Percentiles rank a stretch among this genome's conserved stretches.
Conservation (phyloP, 1,284 basidiomycete species). For the Moesziomyces parantarcticus region DNA sequence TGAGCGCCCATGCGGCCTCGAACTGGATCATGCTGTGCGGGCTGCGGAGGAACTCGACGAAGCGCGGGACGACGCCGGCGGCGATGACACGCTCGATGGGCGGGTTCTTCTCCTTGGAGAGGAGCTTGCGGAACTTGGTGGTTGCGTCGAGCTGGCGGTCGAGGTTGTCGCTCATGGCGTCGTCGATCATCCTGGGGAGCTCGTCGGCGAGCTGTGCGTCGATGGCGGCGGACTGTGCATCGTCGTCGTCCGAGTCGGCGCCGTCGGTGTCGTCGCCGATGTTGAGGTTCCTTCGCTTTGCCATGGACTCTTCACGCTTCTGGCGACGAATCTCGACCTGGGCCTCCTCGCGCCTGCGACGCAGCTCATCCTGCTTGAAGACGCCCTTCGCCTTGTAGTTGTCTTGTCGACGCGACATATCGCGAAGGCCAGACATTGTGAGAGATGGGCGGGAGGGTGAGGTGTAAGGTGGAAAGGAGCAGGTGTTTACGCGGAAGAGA, state of each 20-base stretch:
- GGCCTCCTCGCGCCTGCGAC: constrained; percentile 65
- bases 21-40: constrained; percentile 98
- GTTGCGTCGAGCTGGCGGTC: constrained; percentile 95
- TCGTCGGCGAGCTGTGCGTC: constrained; percentile 80
- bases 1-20: constrained; percentile 98
- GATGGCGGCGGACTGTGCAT: constrained; percentile 48
- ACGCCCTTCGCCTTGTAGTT: constrained; percentile 66
- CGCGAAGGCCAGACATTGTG: constrained; percentile 59
- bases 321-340: constrained; percentile 67
- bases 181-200: constrained; percentile 81
- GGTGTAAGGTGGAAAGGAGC: too few relatives aligned
- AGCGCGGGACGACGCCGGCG: constrained; percentile 95
- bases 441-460: not conserved
- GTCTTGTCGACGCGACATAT: constrained; percentile 64
- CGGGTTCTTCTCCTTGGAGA: constrained; percentile 99
- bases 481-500: too few relatives aligned
- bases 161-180: constrained; percentile 89
- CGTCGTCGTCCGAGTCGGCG: constrained; percentile 65
- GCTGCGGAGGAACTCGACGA: constrained; percentile 91
- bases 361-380: constrained; percentile 67
- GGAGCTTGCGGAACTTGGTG: constrained; percentile 89
- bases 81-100: constrained; percentile 99
- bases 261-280: constrained; percentile 58
- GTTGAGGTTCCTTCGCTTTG: constrained; percentile 66
- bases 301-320: constrained; percentile 67